These are phyloP conservation scores for Arabidopsis suecica DNA, from an alignment of 345 rosid genomes.

Conservation along the genomic window DNA sequence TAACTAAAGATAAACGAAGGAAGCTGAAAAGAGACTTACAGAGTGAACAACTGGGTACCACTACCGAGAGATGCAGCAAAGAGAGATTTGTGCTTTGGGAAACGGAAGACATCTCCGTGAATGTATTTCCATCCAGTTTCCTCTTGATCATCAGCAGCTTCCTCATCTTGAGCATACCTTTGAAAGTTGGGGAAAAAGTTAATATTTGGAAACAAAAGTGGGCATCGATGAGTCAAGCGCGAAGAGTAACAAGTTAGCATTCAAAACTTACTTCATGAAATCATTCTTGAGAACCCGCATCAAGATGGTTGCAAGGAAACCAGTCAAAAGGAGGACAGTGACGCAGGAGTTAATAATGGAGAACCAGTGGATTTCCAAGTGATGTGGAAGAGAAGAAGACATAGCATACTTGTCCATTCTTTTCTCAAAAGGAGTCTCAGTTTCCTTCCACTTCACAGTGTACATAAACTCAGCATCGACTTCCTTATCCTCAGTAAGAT, in stretches of 20 bases:
- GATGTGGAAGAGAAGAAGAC: slow-evolving; percentile 89
- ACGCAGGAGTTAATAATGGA: slow-evolving; percentile 89
- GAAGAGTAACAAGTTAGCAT: not conserved
- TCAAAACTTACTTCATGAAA: slow-evolving; percentile 75
- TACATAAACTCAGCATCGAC: slow-evolving; percentile 82
- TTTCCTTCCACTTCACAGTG: slow-evolving; percentile 91
- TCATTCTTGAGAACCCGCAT: slow-evolving; percentile 92
- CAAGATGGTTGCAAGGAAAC: slow-evolving; percentile 89
- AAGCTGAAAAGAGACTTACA: slow-evolving; percentile 56
- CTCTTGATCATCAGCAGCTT: slow-evolving; percentile 87
- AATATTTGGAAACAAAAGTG: not conserved
- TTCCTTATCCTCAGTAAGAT: slow-evolving; percentile 81
- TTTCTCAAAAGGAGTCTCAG: slow-evolving; percentile 75
- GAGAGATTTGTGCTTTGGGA: slow-evolving; percentile 70
- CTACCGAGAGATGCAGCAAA: slow-evolving; percentile 84
- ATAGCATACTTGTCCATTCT: slow-evolving; percentile 89
- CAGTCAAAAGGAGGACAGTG: slow-evolving; percentile 88
- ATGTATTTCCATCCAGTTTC: slow-evolving; percentile 96
- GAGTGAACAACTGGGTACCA: slow-evolving; percentile 76
- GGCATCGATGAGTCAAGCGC: not conserved
- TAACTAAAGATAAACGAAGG: not conserved
- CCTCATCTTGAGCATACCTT: slow-evolving; percentile 88
- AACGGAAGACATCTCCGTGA: slow-evolving; percentile 84
- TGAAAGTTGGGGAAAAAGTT: not conserved
- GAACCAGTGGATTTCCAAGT: slow-evolving; percentile 95